phyloP scores from a whole-genome alignment of 257 asterid species.

The Salvia miltiorrhiza region DNA sequence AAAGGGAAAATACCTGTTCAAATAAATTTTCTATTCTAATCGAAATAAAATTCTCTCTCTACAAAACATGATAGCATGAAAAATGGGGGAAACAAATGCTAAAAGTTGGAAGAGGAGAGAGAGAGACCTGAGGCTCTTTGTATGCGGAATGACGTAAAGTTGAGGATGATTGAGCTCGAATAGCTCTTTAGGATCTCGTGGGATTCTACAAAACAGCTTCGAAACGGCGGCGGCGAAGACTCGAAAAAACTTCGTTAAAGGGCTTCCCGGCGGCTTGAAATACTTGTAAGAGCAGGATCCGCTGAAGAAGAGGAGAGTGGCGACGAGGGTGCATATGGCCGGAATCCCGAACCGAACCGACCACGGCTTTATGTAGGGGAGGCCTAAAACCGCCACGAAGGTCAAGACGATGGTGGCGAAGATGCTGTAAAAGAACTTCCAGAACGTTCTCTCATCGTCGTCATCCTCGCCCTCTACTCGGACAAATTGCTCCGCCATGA shows the following conservation, averaged over 20 bases:
- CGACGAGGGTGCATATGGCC: constrained; percentile 28
- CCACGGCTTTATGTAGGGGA: constrained; percentile 35
- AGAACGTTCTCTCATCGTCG: constrained; percentile 7
- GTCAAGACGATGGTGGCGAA: constrained; percentile 23
- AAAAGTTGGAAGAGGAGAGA: too few species aligned
- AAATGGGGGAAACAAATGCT: too few species aligned
- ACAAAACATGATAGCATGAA: too few species aligned
- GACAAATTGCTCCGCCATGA: constrained; percentile 29
- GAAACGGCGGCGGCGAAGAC: constrained; percentile 33
- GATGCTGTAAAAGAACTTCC: constrained; percentile 13
- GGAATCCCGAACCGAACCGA: constrained; percentile 43
- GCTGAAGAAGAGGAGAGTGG: constrained; percentile 32
- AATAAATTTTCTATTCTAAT: too few species aligned
- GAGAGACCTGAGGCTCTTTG: constrained; percentile 29
- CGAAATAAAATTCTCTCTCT: too few species aligned
- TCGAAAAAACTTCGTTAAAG: constrained; percentile 22
- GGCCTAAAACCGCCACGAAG: constrained; percentile 26
- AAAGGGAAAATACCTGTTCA: too few species aligned
- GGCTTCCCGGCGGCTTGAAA: constrained; percentile 31
- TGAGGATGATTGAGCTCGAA: constrained; percentile 12
- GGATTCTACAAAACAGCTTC: constrained; percentile 17
- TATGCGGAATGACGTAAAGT: constrained; percentile 10
- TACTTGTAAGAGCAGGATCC: constrained; percentile 32
- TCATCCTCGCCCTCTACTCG: neutral
- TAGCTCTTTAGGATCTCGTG: constrained; percentile 17